phyloP scores from a whole-genome alignment of 2,329 filamentous ascomycete species.

The Chrysosporium queenslandicum region DNA sequence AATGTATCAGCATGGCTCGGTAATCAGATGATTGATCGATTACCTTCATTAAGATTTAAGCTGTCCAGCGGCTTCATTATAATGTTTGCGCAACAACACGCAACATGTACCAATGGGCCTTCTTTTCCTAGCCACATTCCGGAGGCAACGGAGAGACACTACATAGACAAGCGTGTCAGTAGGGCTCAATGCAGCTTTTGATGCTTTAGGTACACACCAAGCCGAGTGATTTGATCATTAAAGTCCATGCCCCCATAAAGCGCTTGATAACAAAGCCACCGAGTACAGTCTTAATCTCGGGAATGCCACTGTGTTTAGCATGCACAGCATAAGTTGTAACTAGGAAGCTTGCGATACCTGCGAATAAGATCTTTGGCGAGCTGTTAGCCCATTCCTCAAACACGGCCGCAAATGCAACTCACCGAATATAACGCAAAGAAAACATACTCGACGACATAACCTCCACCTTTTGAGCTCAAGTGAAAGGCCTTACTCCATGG shows the following conservation, averaged over 20 bases:
- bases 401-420: constrained; percentile 29
- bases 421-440: constrained; percentile 81
- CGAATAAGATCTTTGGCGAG: constrained; percentile 52
- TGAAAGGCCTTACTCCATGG: constrained; percentile 71
- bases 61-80: constrained; percentile 88
- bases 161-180: background rate
- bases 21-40: background rate
- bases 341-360: constrained; percentile 68
- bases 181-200: background rate
- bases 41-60: constrained; percentile 71
- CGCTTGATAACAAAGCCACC: constrained; percentile 99
- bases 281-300: constrained; percentile 98
- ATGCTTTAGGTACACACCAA: constrained; percentile 34
- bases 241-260: constrained; percentile 82
- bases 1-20: constrained; percentile 18
- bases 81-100: constrained; percentile 93
- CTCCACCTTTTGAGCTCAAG: constrained; percentile 54
- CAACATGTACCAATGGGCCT: constrained; percentile 94
- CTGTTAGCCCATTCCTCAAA: constrained; percentile 13
- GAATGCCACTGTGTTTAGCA: constrained; percentile 96
- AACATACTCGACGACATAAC: constrained; percentile 76
- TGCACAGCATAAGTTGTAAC: constrained; percentile 92
- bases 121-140: constrained; percentile 94
- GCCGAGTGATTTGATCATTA: constrained; percentile 87
- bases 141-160: constrained; percentile 79